Conservation (phyloP, 2,329 filamentous ascomycete genomes). For the Botryotinia convoluta region DNA sequence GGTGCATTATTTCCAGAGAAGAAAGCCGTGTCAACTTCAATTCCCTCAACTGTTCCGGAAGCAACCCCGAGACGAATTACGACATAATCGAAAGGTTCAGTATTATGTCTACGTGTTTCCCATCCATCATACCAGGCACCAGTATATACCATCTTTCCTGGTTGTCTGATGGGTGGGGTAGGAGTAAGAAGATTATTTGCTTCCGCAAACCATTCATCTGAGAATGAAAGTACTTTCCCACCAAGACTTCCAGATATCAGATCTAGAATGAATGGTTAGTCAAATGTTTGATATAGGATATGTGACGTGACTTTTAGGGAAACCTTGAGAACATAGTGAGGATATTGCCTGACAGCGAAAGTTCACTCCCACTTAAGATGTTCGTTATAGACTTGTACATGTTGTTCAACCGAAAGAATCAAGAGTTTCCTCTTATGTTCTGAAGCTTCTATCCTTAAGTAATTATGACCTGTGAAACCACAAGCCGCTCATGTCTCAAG, state of each 20-base stretch:
- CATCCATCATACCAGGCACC: conserved; percentile 71
- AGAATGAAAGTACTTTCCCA: conserved; percentile 62
- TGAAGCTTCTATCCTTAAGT: neutral
- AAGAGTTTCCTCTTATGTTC: neutral
- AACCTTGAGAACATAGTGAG: neutral
- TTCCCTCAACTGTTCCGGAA: conserved; percentile 67
- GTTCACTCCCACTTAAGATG: neutral
- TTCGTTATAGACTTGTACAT: neutral
- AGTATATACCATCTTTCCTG: conserved; percentile 66
- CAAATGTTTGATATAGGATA: neutral
- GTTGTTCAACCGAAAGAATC: neutral
- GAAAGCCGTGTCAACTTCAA: conserved; percentile 78
- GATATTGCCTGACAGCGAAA: neutral
- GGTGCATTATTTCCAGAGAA: conserved; percentile 83
- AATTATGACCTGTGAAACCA: neutral
- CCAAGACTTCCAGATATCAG: conserved; percentile 60
- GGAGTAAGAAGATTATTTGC: conserved; percentile 63
- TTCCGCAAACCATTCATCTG: conserved; percentile 68
- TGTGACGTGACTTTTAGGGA: neutral
- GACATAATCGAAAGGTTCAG: conserved; percentile 63
- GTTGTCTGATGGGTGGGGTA: conserved; percentile 59
- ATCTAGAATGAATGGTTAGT: conserved; percentile 44
- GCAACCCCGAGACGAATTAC: conserved; percentile 65
- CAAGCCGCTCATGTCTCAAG: neutral
- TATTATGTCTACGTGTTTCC: conserved; percentile 67